Conservation (phyloP, 2,329 filamentous ascomycete species). For the Colletotrichum coccodes region DNA sequence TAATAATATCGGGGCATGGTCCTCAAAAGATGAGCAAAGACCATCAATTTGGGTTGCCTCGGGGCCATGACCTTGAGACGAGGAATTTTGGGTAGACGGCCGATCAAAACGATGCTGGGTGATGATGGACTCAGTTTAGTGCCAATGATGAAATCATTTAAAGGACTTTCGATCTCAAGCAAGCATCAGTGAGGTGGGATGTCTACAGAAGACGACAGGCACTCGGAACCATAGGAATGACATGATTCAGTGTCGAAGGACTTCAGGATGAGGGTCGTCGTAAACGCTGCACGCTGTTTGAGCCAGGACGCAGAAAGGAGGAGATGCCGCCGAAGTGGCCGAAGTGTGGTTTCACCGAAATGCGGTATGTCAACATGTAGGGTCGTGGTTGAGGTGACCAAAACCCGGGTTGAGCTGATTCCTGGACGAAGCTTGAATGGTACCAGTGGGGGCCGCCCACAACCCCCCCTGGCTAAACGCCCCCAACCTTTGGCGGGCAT, state of each 20-base stretch:
- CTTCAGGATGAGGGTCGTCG: not conserved
- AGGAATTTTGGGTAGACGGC: not conserved
- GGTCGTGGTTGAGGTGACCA: not conserved
- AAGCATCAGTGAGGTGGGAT: not conserved
- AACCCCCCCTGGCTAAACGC: too few relatives aligned
- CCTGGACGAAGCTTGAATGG: not conserved
- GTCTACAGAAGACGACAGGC: not conserved
- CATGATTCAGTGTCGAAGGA: too few relatives aligned
- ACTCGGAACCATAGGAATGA: too few relatives aligned
- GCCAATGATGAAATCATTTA: not conserved
- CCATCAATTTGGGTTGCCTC: not conserved
- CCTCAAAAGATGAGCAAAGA: not conserved
- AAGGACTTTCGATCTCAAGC: not conserved
- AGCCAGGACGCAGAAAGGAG: not conserved
- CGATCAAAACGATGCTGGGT: not conserved
- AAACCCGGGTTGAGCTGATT: not conserved
- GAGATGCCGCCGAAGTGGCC: not conserved
- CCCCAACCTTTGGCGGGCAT: not conserved
- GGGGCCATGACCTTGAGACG: not conserved
- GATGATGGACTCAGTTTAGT: constrained; percentile 1
- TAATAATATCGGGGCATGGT: constrained; percentile 15
- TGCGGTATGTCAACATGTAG: not conserved
- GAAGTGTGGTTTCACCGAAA: not conserved
- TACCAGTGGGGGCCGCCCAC: not conserved
- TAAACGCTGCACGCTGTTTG: not conserved